Percentiles rank a stretch among this genome's conserved stretches.
Evolutionary conservation across 352 stramenopile species (phyloP).

Genomic region (Phytophthora sp.): DNA sequence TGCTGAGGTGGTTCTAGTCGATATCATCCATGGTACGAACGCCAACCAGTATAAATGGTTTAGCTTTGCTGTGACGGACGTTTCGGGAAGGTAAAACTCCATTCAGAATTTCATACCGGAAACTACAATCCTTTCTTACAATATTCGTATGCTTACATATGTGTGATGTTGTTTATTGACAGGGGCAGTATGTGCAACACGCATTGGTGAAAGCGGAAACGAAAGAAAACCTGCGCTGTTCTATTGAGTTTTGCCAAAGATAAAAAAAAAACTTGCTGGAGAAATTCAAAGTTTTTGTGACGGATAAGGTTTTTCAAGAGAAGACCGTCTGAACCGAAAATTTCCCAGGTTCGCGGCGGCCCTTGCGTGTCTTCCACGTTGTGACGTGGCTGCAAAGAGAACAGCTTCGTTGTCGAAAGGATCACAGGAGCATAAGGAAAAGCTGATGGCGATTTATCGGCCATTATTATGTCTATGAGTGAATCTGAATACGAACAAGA

Average conservation of each 20-base stretch:
- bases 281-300: conserved; percentile 2
- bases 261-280: conserved; percentile 1
- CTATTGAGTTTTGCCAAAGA: conserved; percentile 7
- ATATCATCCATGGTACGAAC: conserved; percentile 7
- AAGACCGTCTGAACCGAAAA: not conserved
- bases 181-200: conserved; percentile 14
- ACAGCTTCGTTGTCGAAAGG: not conserved
- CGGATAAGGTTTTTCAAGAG: conserved; percentile 16
- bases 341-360: not conserved
- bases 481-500: not conserved
- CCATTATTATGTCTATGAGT: not conserved
- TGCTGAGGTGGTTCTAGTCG: conserved; percentile 6
- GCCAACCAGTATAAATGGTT: conserved; percentile 19
- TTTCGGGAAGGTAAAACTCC: conserved; percentile 8
- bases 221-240: not conserved
- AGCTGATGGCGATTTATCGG: not conserved
- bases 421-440: not conserved
- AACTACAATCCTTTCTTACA: not conserved
- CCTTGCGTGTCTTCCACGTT: not conserved
- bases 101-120: conserved; percentile 1
- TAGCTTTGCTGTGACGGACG: conserved; percentile 5
- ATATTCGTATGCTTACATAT: not conserved
- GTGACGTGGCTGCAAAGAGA: not conserved
- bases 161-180: not conserved
- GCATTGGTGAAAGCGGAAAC: not conserved